Evolutionary conservation across 78 protist species (phyloP).

Genomic region (Capsaspora owczarzaki): DNA sequence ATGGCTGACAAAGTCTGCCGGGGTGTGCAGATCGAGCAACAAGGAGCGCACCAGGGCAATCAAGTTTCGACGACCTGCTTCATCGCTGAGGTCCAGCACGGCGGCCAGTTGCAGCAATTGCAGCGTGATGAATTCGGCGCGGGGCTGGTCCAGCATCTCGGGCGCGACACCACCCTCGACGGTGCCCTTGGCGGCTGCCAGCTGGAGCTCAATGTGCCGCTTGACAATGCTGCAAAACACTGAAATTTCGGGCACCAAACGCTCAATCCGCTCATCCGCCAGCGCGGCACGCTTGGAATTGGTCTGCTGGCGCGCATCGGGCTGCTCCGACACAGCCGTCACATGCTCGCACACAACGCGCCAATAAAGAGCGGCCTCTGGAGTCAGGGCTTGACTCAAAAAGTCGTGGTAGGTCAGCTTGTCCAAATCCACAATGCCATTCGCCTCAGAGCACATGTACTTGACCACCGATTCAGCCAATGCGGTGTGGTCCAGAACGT

Average conservation of each 20-base stretch:
- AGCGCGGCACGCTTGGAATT: background rate
- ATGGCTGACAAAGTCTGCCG: background rate
- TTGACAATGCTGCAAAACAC: background rate
- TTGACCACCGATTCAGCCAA: too few species aligned
- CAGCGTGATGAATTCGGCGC: background rate
- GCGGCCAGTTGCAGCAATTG: background rate
- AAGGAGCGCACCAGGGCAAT: background rate
- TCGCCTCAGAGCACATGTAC: background rate
- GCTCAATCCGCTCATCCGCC: background rate
- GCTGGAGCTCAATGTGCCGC: background rate
- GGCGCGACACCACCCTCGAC: background rate
- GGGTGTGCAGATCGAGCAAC: background rate
- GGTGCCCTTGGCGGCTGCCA: background rate
- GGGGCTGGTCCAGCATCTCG: background rate
- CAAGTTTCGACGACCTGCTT: background rate
- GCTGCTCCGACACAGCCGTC: too few species aligned
- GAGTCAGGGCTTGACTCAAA: background rate
- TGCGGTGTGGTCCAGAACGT: background rate
- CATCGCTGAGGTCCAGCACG: background rate
- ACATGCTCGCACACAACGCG: background rate
- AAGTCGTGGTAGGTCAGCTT: background rate
- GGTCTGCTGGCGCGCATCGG: too few species aligned
- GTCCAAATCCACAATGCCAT: background rate
- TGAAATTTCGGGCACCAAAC: background rate
- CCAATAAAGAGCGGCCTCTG: background rate